Evolutionary conservation across 2,329 filamentous ascomycete species (phyloP), one percentile per base, ranked within the genome.

Genomic region (Claviceps purpurea): DNA sequence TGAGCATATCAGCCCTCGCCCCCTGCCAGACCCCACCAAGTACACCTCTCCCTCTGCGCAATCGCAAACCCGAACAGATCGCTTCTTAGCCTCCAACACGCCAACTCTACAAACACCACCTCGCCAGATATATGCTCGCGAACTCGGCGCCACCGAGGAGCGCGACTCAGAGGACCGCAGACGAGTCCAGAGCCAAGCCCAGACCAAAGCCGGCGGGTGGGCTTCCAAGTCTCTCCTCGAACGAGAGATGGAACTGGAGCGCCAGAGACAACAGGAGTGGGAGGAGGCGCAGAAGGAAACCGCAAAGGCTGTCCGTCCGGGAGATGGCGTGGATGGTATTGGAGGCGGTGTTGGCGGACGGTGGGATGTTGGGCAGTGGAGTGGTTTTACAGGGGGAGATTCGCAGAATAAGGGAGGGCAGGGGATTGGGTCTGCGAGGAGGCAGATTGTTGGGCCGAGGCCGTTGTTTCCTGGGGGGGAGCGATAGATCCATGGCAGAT

Each of bases 371-470:
- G 78, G 82, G 52, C 85, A 89, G 68, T 88, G 86, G 78, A 72
- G 73, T 56, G 85, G 86, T 0, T 90, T 78, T 61, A 85, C 84
- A 18, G 85, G 86, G 3, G 86, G 87, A 1, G 86, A 89, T 64
- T 78, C 75, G 56, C 82, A 88, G 72, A 89, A 89, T 61, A 76
- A 75, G 55, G 84, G 82, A 1, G 65, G 64, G 2, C 72, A 79
- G 56, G 83, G 83, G 2, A 85, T 84, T 54, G 84, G 87, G 42
- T 81, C 82, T 1, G 82, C 82, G 0, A 73, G 84, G 63, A 77
- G 87, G 63, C 85, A 87, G 70, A 89, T 91, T 65, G 82, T 87
- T n/a, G 87, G 87, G 11, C 86, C 86, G 0, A 73, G 85, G 62
- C 84, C 85, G 47, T 71, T 84, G 48, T 71, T 84, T 59, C 80